Conservation (phyloP, 2,329 filamentous ascomycete species). For the Pseudopyrenochaeta lycopersici region DNA sequence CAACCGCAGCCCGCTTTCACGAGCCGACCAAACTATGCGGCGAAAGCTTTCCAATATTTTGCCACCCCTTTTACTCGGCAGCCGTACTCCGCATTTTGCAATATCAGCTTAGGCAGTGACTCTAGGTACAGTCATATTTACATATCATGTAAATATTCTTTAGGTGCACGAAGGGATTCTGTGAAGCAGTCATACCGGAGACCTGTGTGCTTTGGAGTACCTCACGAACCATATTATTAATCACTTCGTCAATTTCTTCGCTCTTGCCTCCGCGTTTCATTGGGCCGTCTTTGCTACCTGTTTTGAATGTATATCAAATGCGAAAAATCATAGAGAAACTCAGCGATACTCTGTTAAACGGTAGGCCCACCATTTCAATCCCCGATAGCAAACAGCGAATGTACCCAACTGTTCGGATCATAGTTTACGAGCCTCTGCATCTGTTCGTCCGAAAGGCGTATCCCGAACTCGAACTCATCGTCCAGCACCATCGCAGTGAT, state of each 20-base stretch:
- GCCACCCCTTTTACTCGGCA: slow-evolving; percentile 3
- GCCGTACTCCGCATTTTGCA: slow-evolving; percentile 7
- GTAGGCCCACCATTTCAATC: slow-evolving; percentile 19
- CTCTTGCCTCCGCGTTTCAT: no score
- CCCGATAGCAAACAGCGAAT: slow-evolving; percentile 52
- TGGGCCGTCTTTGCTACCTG: no score
- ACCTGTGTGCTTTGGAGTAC: no score
- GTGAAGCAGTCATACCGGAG: no score
- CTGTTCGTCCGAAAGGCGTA: slow-evolving; percentile 41
- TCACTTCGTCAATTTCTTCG: no score
- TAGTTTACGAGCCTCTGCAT: slow-evolving; percentile 49
- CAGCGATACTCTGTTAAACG: no score
- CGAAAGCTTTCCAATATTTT: slow-evolving; percentile 8
- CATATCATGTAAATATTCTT: no score
- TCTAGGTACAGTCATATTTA: background rate
- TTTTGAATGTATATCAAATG: no score
- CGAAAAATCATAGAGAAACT: no score
- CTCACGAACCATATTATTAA: no score
- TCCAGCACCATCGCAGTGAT: slow-evolving; percentile 49
- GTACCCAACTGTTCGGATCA: slow-evolving; percentile 43
- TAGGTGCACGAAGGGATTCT: no score
- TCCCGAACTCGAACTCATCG: slow-evolving; percentile 49
- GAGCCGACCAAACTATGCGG: slow-evolving; percentile 24
- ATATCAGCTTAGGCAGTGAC: background rate
- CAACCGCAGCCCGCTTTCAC: slow-evolving; percentile 22